Base-by-base conservation (phyloP, 2,329 filamentous ascomycete genomes). In the Arachnopeziza araneosa region DNA sequence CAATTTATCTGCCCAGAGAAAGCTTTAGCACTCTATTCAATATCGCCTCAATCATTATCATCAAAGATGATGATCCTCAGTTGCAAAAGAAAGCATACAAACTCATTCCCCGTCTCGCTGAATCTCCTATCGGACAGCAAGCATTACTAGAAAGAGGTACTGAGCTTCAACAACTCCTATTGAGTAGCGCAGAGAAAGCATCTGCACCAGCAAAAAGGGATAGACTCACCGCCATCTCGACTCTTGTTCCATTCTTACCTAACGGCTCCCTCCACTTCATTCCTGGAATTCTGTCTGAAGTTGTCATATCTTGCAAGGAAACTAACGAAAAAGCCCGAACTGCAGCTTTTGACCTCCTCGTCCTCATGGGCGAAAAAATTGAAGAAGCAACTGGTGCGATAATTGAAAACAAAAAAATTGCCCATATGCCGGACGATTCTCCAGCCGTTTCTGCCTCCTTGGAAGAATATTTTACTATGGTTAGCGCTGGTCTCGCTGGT, bases 81-180 rank as follows among this genome's bases (percentile, higher is more conserved):
- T 79, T 99, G 44, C 93, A 98, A 75, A 99, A 99, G 84, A 99
- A 99, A 77, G 93, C 95, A 0, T 99, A 99, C 80, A 98, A 98
- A 79, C 83, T 99, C 56, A 96, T 99, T 55, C 93, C 95, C 2
- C 88, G 95, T 58, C 83, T 99, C 50, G 88, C 90, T 1, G 88
- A 90, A 65, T 96, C 93, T 1, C 84, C 90, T 36, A 83, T 82
- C 54, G 95, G 95, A 52, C 85, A 83, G 66, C 76, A 79, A n/a
- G 93, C 93, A 2, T 81, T 99, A 1, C 75, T 82, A 64, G 87
- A 93, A 70, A 86, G 93, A 57, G 91, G 85, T 66, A 75, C 75
- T 0, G 92, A 97, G 70, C 79, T 99, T 22, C 93, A 97, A 75
- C 76, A 83, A n/a, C 80, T 99, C 54, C 79, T 99, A 48, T 76